A percentile compares a stretch with the other conserved stretches of the same genome.
These are phyloP conservation scores for Chamaenerion angustifolium DNA, from an alignment of 345 rosid genomes.

Conservation along the genomic window DNA sequence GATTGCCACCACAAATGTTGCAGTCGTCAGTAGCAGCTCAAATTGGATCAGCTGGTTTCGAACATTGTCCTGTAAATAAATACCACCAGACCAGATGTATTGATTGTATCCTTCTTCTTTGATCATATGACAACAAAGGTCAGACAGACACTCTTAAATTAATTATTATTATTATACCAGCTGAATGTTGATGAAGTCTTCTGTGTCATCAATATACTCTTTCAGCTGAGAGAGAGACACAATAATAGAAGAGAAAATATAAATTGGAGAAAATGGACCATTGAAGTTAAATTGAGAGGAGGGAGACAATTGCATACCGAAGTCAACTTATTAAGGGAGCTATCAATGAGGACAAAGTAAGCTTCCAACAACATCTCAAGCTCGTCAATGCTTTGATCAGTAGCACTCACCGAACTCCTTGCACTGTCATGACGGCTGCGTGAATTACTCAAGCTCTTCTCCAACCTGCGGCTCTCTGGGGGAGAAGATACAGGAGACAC, in stretches of 20 bases:
- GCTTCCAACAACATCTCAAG: conserved; percentile 99
- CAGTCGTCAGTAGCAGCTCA: conserved; percentile 83
- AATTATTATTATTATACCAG: conserved; percentile 53
- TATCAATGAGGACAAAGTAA: conserved; percentile 91
- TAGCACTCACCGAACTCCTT: conserved; percentile 64
- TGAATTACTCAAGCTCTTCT: conserved; percentile 75
- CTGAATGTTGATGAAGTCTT: conserved; percentile 96
- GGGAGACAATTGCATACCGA: conserved; percentile 37
- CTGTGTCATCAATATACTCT: conserved; percentile 95
- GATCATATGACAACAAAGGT: too few species aligned
- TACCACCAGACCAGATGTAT: too few species aligned
- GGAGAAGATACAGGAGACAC: conserved; percentile 94
- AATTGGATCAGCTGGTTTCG: conserved; percentile 95
- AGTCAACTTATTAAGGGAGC: conserved; percentile 87
- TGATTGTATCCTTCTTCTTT: too few species aligned
- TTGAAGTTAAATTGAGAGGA: not conserved
- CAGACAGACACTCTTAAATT: too few species aligned
- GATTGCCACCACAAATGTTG: conserved; percentile 87
- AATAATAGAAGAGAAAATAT: not conserved
- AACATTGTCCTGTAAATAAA: conserved; percentile 64
- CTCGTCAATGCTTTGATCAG: conserved; percentile 65
- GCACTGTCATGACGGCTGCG: conserved; percentile 89
- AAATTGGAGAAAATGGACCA: not conserved
- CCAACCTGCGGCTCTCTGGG: conserved; percentile 65
- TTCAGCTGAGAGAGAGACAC: conserved; percentile 48